Evolutionary conservation across 1,284 basidiomycete species (phyloP).

Genomic region (Ceratobasidium theobromae): DNA sequence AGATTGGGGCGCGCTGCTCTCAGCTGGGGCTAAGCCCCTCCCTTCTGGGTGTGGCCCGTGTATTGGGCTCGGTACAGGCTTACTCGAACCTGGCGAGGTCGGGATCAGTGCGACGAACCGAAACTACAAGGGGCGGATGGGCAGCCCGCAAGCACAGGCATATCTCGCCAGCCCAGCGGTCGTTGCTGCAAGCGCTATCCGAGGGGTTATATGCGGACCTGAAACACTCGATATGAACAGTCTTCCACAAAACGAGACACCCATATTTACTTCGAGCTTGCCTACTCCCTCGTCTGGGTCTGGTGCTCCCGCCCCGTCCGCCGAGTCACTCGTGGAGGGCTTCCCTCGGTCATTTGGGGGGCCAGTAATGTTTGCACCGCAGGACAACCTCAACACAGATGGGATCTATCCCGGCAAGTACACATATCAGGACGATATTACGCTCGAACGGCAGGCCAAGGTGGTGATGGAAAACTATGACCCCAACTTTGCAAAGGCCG

Average conservation of each 20-base stretch:
- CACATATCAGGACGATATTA: conserved; percentile 99
- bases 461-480: conserved; percentile 99
- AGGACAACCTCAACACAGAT: conserved; percentile 98
- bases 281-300: conserved; percentile 40
- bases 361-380: conserved; percentile 86
- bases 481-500: conserved; percentile 75
- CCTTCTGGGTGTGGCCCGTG: conserved; percentile 98
- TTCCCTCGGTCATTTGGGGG: conserved; percentile 88
- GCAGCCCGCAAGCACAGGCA: conserved; percentile 89
- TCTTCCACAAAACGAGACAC: conserved; percentile 53
- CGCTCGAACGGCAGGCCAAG: conserved; percentile 88
- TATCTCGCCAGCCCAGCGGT: conserved; percentile 97
- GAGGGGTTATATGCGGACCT: conserved; percentile 89
- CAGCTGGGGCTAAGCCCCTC: conserved; percentile 86
- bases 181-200: conserved; percentile 92
- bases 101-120: conserved; percentile 98
- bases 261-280: conserved; percentile 43
- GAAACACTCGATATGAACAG: conserved; percentile 60
- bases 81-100: conserved; percentile 91
- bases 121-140: conserved; percentile 99
- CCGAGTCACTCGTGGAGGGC: conserved; percentile 67
- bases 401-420: conserved; percentile 99
- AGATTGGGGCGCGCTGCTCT: conserved; percentile 85
- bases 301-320: conserved; percentile 39
- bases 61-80: conserved; percentile 91